Evolutionary conservation across 768 basidiomycete genomes (phyloP).

Genomic region (Boletus bicolor): DNA sequence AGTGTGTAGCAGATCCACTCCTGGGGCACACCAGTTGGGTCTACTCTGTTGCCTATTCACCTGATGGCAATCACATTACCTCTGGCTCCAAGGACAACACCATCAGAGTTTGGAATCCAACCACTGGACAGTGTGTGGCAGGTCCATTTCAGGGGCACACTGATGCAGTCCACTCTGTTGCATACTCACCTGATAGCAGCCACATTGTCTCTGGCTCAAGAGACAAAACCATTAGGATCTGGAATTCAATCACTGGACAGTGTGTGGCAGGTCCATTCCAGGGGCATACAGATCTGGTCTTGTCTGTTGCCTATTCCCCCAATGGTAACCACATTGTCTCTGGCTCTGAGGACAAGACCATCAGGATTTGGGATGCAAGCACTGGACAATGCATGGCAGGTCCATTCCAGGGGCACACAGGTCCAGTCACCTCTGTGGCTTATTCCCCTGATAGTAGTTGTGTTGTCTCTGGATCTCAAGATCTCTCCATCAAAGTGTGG

Average conservation of each 20-base stretch:
- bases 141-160: constrained; percentile 20
- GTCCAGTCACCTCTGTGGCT: constrained; percentile 4
- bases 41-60: constrained; percentile 21
- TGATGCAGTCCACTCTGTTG: constrained; percentile 15
- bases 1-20: constrained; percentile 1
- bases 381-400: constrained; percentile 16
- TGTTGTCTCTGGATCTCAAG: constrained; percentile 17
- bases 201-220: constrained; percentile 24
- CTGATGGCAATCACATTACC: constrained; percentile 24
- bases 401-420: constrained; percentile 14
- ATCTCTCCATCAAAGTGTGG: constrained; percentile 16
- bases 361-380: constrained; percentile 16
- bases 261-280: constrained; percentile 19
- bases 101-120: constrained; percentile 24
- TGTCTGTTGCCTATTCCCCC: constrained; percentile 18
- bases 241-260: constrained; percentile 15
- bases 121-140: constrained; percentile 12
- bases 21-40: constrained; percentile 5
- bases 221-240: constrained; percentile 25
- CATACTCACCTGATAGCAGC: constrained; percentile 22
- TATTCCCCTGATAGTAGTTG: constrained; percentile 16
- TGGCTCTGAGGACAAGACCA: constrained; percentile 16
- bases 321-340: constrained; percentile 16
- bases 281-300: constrained; percentile 16
- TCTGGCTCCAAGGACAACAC: constrained; percentile 23